phyloP scores from a whole-genome alignment of 2,329 filamentous ascomycete species.

The Aspergillus udagawae region DNA sequence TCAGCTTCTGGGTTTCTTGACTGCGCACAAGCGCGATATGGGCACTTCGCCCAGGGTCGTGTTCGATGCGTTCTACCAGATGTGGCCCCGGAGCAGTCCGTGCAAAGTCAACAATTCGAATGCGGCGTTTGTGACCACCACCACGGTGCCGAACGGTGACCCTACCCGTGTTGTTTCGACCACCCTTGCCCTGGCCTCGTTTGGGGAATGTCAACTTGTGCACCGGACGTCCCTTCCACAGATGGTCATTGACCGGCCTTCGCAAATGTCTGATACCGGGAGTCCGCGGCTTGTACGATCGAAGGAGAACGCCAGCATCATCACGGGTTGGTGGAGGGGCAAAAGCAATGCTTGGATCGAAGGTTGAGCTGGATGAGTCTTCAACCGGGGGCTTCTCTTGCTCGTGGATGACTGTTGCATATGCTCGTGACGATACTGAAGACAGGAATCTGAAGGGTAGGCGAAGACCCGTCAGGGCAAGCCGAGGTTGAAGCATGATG shows the following conservation, averaged over 20 bases:
- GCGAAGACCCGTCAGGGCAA: constrained; percentile 53
- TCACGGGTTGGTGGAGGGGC: constrained; percentile 44
- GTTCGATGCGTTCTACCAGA: constrained; percentile 87
- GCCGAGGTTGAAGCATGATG: constrained; percentile 63
- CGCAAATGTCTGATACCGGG: constrained; percentile 88
- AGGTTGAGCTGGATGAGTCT: constrained; percentile 33
- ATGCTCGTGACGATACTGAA: constrained; percentile 46
- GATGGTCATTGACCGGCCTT: constrained; percentile 89
- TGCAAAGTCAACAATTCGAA: constrained; percentile 85
- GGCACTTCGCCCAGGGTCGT: constrained; percentile 87
- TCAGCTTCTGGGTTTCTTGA: constrained; percentile 68
- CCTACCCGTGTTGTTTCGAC: constrained; percentile 79
- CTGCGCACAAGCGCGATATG: constrained; percentile 86
- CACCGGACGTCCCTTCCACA: constrained; percentile 89
- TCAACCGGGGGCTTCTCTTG: constrained; percentile 23
- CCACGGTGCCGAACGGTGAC: constrained; percentile 89
- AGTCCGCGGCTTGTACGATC: constrained; percentile 89
- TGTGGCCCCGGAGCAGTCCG: constrained; percentile 77
- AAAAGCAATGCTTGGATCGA: constrained; percentile 38
- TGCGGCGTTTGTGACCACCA: constrained; percentile 86
- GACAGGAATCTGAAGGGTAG: constrained; percentile 46
- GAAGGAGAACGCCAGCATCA: constrained; percentile 51
- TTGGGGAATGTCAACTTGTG: constrained; percentile 83
- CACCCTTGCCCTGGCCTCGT: constrained; percentile 88
- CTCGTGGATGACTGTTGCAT: constrained; percentile 47